Evolutionary conservation across 2,329 filamentous ascomycete genomes (phyloP).

Genomic region (Immersiporthe knoxdaviesiana): DNA sequence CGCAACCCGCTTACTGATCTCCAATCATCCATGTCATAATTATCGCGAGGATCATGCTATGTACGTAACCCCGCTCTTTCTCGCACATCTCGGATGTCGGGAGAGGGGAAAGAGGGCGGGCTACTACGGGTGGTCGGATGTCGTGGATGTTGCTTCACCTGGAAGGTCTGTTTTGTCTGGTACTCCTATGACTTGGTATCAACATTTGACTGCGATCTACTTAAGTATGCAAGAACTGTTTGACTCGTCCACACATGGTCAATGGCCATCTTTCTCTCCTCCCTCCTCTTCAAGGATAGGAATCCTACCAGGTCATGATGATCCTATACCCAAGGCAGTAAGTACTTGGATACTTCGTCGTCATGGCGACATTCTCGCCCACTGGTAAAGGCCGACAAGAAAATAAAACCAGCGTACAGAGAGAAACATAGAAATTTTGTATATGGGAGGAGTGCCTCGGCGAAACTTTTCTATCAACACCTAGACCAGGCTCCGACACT

Average conservation of each 20-base stretch:
- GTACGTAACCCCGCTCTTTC: not conserved
- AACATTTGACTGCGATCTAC: no score
- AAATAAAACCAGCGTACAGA: not conserved
- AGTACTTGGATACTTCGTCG: no score
- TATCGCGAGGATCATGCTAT: not conserved
- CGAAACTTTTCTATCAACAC: conserved; percentile 1
- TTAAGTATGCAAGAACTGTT: not conserved
- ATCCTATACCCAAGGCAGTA: not conserved
- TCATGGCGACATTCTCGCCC: not conserved
- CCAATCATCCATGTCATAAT: not conserved
- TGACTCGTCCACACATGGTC: not conserved
- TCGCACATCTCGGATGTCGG: not conserved
- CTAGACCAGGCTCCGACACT: not conserved
- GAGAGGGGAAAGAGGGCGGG: not conserved
- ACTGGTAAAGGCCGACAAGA: not conserved
- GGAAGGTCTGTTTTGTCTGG: not conserved
- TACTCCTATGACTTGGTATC: not conserved
- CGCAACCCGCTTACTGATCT: conserved; percentile 16
- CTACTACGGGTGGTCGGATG: conserved; percentile 1
- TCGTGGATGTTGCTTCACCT: conserved; percentile 17
- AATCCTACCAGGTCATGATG: not conserved
- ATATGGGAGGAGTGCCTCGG: not conserved
- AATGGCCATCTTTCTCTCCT: not conserved
- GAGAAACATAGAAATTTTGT: not conserved
- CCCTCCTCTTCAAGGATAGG: not conserved